Evolutionary conservation across 441 rosid species (phyloP).

Genomic region (Populus hybrid): DNA sequence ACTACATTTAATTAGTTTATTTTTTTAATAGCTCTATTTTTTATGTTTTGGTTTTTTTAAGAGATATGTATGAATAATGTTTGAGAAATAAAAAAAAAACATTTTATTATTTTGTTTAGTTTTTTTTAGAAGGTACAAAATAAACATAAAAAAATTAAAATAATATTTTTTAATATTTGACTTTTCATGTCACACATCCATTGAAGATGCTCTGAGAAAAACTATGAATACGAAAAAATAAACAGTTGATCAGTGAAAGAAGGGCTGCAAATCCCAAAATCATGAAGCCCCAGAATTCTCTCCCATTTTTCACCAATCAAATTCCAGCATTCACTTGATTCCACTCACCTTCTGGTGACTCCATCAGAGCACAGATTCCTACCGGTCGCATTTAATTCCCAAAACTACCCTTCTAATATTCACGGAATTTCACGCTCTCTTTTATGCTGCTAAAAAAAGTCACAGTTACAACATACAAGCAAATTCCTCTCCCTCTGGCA

Average conservation of each 20-base stretch:
- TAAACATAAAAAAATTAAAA: too few relatives aligned
- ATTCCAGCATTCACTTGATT: not conserved
- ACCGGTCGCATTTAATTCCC: conserved; percentile 12
- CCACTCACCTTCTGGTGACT: not conserved
- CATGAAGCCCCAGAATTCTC: not conserved
- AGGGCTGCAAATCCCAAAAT: not conserved
- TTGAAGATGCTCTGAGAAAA: too few relatives aligned
- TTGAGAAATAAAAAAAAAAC: too few relatives aligned
- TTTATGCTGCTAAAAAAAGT: not conserved
- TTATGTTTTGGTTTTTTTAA: too few relatives aligned
- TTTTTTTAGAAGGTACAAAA: too few relatives aligned
- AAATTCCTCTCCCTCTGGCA: not conserved
- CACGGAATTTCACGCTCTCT: conserved; percentile 25
- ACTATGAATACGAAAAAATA: not conserved
- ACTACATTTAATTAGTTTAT: too few relatives aligned
- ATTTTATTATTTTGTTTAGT: too few relatives aligned
- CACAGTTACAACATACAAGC: too few relatives aligned
- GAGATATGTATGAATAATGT: too few relatives aligned
- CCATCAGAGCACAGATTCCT: conserved; percentile 7
- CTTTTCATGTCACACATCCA: too few relatives aligned
- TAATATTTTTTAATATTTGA: too few relatives aligned
- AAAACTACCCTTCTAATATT: conserved; percentile 37
- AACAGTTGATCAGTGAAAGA: not conserved
- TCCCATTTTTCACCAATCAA: not conserved
- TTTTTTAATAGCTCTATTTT: too few relatives aligned